Evolutionary conservation across 257 asterid species (phyloP).

Genomic region (Ligustrum vulgare): DNA sequence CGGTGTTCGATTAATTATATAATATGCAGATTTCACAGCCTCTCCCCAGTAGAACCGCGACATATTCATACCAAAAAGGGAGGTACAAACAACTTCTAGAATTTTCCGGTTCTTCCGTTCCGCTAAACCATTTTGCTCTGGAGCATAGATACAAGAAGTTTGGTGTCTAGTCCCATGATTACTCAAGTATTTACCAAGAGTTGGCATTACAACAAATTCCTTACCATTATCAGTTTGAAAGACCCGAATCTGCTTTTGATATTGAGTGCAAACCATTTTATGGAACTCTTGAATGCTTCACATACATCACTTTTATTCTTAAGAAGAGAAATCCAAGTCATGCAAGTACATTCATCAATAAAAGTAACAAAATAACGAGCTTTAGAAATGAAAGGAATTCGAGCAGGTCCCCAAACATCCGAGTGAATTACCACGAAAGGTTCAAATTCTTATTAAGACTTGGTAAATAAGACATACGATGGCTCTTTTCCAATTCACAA

Average conservation of each 20-base stretch:
- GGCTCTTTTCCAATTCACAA: too few relatives aligned
- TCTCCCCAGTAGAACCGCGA: neutral
- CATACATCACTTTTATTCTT: too few relatives aligned
- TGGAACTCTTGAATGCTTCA: neutral
- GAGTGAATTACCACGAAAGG: too few relatives aligned
- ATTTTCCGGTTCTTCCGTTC: neutral
- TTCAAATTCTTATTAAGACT: too few relatives aligned
- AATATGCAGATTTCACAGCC: too few relatives aligned
- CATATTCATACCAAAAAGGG: constrained; percentile 16
- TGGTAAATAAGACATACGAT: too few relatives aligned
- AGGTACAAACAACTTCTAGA: neutral
- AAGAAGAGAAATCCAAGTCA: neutral
- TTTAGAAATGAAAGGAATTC: too few relatives aligned
- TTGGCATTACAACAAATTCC: neutral
- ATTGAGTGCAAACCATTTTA: neutral
- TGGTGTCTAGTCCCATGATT: neutral
- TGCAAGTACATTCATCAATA: neutral
- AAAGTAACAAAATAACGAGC: too few relatives aligned
- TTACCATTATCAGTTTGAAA: neutral
- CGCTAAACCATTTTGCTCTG: neutral
- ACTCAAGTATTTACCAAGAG: neutral
- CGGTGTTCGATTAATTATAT: too few relatives aligned
- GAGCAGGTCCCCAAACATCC: too few relatives aligned
- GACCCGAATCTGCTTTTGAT: neutral
- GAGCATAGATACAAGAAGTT: neutral